Percentiles rank a stretch among this genome's conserved stretches.
phyloP scores from a whole-genome alignment of 352 stramenopile species.

The Globisporangium solare region DNA sequence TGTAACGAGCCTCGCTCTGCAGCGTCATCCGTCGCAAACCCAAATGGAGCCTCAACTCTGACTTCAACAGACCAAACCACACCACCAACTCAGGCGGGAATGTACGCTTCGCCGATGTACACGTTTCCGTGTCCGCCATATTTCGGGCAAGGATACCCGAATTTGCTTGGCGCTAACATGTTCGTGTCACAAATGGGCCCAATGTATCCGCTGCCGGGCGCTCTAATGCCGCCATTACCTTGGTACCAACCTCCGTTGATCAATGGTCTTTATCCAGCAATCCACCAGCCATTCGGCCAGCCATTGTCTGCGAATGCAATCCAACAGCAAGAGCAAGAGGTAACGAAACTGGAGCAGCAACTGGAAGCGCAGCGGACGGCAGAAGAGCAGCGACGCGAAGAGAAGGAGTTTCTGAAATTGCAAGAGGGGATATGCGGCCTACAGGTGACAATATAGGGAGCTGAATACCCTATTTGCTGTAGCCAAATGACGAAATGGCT shows the following conservation, averaged over 20 bases:
- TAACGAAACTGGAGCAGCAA: constrained; percentile 15
- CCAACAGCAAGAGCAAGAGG: constrained; percentile 16
- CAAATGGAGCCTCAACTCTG: too few relatives aligned
- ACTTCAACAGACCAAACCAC: too few relatives aligned
- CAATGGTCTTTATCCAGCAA: background rate
- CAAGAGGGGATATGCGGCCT: constrained; percentile 10
- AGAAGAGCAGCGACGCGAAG: constrained; percentile 10
- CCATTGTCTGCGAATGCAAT: background rate
- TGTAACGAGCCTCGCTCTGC: background rate
- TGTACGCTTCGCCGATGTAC: background rate
- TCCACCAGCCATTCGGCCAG: background rate
- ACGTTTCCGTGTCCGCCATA: background rate
- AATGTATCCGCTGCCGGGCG: background rate
- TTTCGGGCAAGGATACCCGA: constrained; percentile 1
- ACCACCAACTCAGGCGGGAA: background rate
- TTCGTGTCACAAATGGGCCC: constrained; percentile 1
- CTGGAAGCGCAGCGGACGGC: constrained; percentile 5
- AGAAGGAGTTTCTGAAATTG: constrained; percentile 10
- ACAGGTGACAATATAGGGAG: constrained; percentile 2
- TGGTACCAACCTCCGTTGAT: constrained; percentile 1
- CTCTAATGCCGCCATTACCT: background rate
- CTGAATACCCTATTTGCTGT: too few relatives aligned
- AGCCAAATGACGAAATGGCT: too few relatives aligned
- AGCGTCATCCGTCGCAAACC: background rate
- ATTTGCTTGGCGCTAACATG: background rate